Evolutionary conservation across 371 early-diverging fungal genomes (phyloP).

Genomic region (Basidiobolus meristosporus): DNA sequence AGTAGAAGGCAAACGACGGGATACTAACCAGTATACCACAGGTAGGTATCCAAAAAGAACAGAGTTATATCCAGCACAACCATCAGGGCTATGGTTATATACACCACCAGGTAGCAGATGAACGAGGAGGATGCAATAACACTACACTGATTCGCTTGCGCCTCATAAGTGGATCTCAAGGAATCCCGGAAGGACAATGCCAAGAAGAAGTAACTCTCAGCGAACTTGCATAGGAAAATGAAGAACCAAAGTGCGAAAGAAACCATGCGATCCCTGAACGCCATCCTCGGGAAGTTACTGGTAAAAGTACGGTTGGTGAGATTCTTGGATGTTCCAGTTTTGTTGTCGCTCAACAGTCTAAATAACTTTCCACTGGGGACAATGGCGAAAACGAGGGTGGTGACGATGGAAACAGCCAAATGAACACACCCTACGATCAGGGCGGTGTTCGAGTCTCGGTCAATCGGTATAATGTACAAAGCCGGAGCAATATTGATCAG

Average conservation of each 20-base stretch:
- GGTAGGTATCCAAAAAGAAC: slow-evolving; percentile 77
- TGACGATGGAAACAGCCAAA: slow-evolving; percentile 37
- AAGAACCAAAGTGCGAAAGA: slow-evolving; percentile 58
- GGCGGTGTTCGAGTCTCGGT: slow-evolving; percentile 17
- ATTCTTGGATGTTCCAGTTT: slow-evolving; percentile 9
- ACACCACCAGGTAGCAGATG: slow-evolving; percentile 39
- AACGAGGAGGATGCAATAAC: slow-evolving; percentile 12
- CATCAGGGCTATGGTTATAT: slow-evolving; percentile 56
- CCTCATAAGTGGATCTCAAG: slow-evolving; percentile 38
- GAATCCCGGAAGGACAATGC: slow-evolving; percentile 69
- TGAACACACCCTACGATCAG: slow-evolving; percentile 41
- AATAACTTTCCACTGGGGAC: slow-evolving; percentile 49
- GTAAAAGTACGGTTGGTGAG: slow-evolving; percentile 55
- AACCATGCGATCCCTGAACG: slow-evolving; percentile 46
- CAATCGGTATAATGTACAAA: slow-evolving; percentile 28
- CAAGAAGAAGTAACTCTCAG: slow-evolving; percentile 74
- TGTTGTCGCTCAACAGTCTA: slow-evolving; percentile 19
- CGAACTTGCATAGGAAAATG: slow-evolving; percentile 56
- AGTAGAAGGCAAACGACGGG: too few relatives aligned
- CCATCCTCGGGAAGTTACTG: slow-evolving; percentile 56
- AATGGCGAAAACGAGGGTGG: slow-evolving; percentile 41
- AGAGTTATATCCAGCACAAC: slow-evolving; percentile 55
- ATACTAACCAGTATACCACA: slow-evolving; percentile 89
- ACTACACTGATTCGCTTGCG: slow-evolving; percentile 35
- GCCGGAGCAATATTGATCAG: slow-evolving; percentile 45